phyloP scores from a whole-genome alignment of 768 basidiomycete genomes.

The Crepidotus variabilis region DNA sequence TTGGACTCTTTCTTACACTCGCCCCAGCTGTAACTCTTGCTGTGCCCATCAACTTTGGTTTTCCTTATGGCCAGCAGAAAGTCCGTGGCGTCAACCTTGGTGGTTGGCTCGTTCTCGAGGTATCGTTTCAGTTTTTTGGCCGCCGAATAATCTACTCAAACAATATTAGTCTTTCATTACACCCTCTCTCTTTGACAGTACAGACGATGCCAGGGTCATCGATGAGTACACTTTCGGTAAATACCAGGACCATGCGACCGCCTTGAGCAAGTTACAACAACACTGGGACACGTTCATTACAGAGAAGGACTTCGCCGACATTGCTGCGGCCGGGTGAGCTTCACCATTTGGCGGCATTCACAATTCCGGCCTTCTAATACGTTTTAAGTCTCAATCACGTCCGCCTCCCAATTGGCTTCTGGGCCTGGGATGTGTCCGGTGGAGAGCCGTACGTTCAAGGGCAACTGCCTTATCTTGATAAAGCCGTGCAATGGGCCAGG shows the following conservation, averaged over 20 bases:
- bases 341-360: neutral
- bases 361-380: neutral
- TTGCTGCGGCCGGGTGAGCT: constrained; percentile 68
- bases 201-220: constrained; percentile 53
- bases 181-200: constrained; percentile 66
- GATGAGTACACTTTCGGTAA: constrained; percentile 79
- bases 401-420: constrained; percentile 82
- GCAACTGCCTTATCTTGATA: constrained; percentile 61
- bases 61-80: constrained; percentile 66
- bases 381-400: constrained; percentile 68
- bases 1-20: no score
- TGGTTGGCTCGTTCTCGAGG: constrained; percentile 46
- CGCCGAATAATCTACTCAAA: constrained; percentile 3
- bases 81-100: constrained; percentile 86
- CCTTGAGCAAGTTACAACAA: constrained; percentile 39
- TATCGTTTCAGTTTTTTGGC: neutral
- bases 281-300: constrained; percentile 87
- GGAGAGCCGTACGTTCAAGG: constrained; percentile 80
- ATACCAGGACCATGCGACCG: constrained; percentile 48
- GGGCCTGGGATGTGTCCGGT: constrained; percentile 74
- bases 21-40: no score
- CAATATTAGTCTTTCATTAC: constrained; percentile 65
- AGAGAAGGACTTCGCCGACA: constrained; percentile 68
- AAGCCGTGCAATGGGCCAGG: constrained; percentile 66
- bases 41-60: constrained; percentile 28